These are phyloP conservation scores for Ustilago lituana DNA, from an alignment of 1,284 basidiomycete genomes.

Conservation along the genomic window DNA sequence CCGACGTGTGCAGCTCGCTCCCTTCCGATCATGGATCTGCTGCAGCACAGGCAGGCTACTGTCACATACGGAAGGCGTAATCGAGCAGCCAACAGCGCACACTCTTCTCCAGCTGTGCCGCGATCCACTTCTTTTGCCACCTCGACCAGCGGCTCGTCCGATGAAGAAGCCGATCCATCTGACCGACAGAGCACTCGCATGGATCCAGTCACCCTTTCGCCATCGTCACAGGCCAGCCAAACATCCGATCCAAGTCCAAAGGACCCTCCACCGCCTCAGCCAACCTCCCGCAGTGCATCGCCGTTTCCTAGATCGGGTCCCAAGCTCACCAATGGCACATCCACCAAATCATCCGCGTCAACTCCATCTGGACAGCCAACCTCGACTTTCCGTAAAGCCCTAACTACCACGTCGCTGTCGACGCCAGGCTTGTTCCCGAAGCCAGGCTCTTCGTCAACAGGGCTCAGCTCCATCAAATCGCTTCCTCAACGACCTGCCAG, in stretches of 20 bases:
- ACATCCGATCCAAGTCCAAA: constrained; percentile 4
- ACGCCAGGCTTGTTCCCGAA: constrained; percentile 16
- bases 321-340: not conserved
- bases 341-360: not conserved
- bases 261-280: not conserved
- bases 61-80: constrained; percentile 37
- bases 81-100: constrained; percentile 8
- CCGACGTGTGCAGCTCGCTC: too few relatives aligned
- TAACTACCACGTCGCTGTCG: constrained; percentile 7
- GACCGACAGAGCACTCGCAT: too few relatives aligned
- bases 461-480: constrained; percentile 13
- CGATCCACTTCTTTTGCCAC: not conserved
- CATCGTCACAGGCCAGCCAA: constrained; percentile 2
- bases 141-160: constrained; percentile 23
- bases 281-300: not conserved
- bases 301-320: not conserved
- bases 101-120: constrained; percentile 15
- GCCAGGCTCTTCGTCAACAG: constrained; percentile 7
- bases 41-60: constrained; percentile 22
- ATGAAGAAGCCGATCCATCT: constrained; percentile 17
- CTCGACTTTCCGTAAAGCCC: constrained; percentile 3
- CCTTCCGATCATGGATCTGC: constrained; percentile 18
- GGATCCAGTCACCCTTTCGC: constrained; percentile 3
- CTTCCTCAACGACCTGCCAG: constrained; percentile 25
- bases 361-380: constrained; percentile 4